A percentile compares a stretch with the other conserved stretches of the same genome.
Conservation (phyloP, 2,329 filamentous ascomycete species). For the Cercospora brassicicola region DNA sequence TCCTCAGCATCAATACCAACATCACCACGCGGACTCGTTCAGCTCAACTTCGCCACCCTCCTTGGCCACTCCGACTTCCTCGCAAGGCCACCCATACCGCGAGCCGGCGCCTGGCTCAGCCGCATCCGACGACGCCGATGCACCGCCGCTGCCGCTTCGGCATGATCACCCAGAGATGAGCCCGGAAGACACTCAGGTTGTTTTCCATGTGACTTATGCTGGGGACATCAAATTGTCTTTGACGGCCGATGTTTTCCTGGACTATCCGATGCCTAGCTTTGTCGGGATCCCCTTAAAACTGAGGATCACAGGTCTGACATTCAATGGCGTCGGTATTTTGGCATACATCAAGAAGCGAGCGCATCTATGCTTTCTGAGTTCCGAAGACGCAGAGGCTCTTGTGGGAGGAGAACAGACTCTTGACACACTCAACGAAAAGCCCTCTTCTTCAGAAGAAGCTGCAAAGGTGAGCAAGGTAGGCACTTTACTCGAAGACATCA, state of each 20-base stretch:
- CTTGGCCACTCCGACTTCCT: constrained; percentile 48
- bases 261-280: constrained; percentile 98
- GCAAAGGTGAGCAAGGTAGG: constrained; percentile 48
- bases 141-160: constrained; percentile 42
- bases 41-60: constrained; percentile 51
- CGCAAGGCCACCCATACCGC: constrained; percentile 38
- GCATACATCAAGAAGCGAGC: constrained; percentile 86
- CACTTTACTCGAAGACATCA: constrained; percentile 84
- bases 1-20: constrained; percentile 35
- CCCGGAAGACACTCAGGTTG: constrained; percentile 85
- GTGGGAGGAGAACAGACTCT: constrained; percentile 49
- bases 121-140: constrained; percentile 28
- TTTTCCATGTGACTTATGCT: constrained; percentile 85
- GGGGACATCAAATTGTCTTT: constrained; percentile 85
- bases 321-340: constrained; percentile 90
- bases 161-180: constrained; percentile 68
- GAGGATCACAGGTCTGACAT: constrained; percentile 90
- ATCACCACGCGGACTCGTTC: constrained; percentile 43
- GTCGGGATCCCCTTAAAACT: constrained; percentile 92
- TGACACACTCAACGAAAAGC: constrained; percentile 34
- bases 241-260: constrained; percentile 90
- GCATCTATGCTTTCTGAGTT: constrained; percentile 91
- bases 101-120: constrained; percentile 27
- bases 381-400: constrained; percentile 78
- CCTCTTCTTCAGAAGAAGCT: constrained; percentile 2